A percentile compares a stretch with the other conserved stretches of the same genome.
Conservation (phyloP, 1,284 basidiomycete genomes). For the Cryptococcus sp. region DNA sequence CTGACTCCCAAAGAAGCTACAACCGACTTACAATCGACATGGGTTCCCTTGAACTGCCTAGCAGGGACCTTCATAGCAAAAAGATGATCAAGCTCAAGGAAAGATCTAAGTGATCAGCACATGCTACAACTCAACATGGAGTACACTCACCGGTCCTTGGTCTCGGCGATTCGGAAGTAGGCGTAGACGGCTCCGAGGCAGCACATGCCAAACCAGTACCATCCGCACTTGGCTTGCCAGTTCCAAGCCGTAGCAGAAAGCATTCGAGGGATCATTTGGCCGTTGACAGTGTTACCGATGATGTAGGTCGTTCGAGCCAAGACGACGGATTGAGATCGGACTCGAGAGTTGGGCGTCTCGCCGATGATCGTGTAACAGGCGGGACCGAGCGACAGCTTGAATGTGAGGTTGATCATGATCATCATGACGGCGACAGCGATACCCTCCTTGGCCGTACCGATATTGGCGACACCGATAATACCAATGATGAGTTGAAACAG, state of each 20-base stretch:
- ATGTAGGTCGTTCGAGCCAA: constrained; percentile 48
- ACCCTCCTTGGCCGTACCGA: neutral
- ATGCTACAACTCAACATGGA: no score
- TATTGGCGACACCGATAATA: constrained; percentile 28
- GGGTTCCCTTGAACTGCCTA: constrained; percentile 27
- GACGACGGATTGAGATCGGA: constrained; percentile 49
- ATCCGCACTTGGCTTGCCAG: constrained; percentile 44
- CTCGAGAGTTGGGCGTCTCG: constrained; percentile 27
- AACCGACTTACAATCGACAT: constrained; percentile 20
- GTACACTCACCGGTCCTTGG: constrained; percentile 15
- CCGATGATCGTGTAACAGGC: constrained; percentile 14
- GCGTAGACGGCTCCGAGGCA: constrained; percentile 12
- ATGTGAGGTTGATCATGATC: constrained; percentile 22
- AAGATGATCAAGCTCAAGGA: constrained; percentile 32
- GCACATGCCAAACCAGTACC: constrained; percentile 39
- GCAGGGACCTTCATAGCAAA: constrained; percentile 31
- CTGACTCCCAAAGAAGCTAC: neutral
- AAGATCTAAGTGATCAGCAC: no score
- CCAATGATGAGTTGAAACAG: constrained; percentile 14
- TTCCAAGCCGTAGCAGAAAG: constrained; percentile 47
- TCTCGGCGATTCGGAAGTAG: constrained; percentile 22
- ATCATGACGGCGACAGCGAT: constrained; percentile 21
- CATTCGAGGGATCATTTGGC: constrained; percentile 45
- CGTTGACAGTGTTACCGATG: constrained; percentile 39
- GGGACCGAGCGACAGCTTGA: constrained; percentile 27